Percentiles rank a stretch among this genome's conserved stretches.
Conservation (phyloP, 2,329 filamentous ascomycete genomes). For the Coniochaeta sp. region DNA sequence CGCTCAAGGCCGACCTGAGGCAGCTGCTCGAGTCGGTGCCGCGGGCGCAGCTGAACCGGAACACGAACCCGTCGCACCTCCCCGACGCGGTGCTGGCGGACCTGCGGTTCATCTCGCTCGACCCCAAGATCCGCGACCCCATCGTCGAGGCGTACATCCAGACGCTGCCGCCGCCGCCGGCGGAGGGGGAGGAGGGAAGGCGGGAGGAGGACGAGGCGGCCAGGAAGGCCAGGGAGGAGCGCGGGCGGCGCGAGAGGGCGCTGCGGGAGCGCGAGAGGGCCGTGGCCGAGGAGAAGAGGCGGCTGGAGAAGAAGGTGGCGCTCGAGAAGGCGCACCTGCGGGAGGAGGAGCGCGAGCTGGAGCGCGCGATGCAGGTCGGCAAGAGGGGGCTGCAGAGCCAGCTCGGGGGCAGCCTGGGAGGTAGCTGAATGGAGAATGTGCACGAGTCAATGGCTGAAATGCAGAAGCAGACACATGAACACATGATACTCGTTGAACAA, state of each 20-base stretch:
- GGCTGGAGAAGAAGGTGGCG: constrained; percentile 50
- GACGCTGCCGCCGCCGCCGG: constrained; percentile 52
- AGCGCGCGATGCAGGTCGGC: constrained; percentile 60
- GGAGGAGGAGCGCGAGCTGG: constrained; percentile 61
- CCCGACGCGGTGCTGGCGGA: constrained; percentile 59
- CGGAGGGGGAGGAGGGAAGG: constrained; percentile 32
- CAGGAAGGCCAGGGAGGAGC: constrained; percentile 40
- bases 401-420: constrained; percentile 30
- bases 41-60: constrained; percentile 49
- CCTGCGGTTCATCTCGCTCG: constrained; percentile 62
- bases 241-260: constrained; percentile 57
- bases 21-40: constrained; percentile 57
- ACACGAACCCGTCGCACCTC: constrained; percentile 47
- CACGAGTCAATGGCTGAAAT: too few species aligned
- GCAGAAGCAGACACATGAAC: too few species aligned
- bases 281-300: constrained; percentile 57
- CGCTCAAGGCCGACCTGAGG: constrained; percentile 63
- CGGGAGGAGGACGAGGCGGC: constrained; percentile 46
- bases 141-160: constrained; percentile 61
- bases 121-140: constrained; percentile 51
- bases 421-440: too few species aligned
- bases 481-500: too few species aligned
- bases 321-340: constrained; percentile 53
- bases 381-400: constrained; percentile 61
- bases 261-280: constrained; percentile 55